Evolutionary conservation across 805 yeast genomes (phyloP), one percentile per base, ranked within the genome.

Genomic region (Metschnikowia dekortorum): DNA sequence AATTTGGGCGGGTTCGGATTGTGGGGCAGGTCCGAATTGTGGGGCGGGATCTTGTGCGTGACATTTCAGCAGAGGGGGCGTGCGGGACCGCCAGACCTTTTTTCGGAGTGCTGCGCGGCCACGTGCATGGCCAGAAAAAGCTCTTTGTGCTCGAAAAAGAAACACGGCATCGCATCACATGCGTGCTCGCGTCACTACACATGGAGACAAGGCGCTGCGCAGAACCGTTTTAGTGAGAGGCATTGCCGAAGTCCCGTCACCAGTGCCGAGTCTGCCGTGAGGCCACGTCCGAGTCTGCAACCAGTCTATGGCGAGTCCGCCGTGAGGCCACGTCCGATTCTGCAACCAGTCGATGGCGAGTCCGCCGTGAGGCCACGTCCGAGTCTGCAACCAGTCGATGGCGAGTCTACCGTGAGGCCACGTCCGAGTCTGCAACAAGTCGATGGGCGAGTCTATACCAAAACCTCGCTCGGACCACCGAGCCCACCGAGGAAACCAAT

Each of bases 41-140:
- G 37, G 30, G 45, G 38, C 37, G n/a, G 16, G 13, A 3, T 4
- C 40, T 10, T 8, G 30, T 37, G 47, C 33, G 39, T 35, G 39
- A 35, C 34, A 26, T 29, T 14, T 28, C 33, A 29, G n/a, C 36
- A 8, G n/a, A 33, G 31, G 46, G 39, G 33, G 9, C 18, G 31
- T 13, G 22, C 32, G 22, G 46, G 34, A 33, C 4, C 33, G 33
- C 28, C 46, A 43, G 39, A 44, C 47, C 47, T 44, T 16, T 34
- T 34, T 35, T 36, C 39, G 47, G 47, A 34, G 34, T 35, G 34
- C 31, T 34, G 22, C 39, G 22, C 39, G 39, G 26, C 13, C 46
- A 10, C 10, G 32, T 33, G 47, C 40, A 44, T 35, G 22, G 28
- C 40, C 14, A 34, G 28, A 35, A 16, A 34, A 35, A 35, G 8